A percentile compares a stretch with the other conserved stretches of the same genome.
Conservation (phyloP, 768 basidiomycete genomes). For the Lactarius vividus region DNA sequence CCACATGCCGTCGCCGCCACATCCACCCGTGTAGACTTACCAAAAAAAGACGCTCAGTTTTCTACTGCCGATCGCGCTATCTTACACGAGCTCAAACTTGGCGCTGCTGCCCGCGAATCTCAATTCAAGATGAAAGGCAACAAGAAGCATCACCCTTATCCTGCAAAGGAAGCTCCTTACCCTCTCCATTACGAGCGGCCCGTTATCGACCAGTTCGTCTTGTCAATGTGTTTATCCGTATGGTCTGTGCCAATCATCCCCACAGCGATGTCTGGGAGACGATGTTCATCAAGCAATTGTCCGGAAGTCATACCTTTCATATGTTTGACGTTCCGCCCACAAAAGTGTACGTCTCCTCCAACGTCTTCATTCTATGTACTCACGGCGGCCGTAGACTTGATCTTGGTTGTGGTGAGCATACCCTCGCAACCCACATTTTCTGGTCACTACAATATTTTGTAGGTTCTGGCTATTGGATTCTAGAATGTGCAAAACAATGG, state of each 20-base stretch:
- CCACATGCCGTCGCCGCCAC: background rate
- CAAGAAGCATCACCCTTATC: conserved; percentile 57
- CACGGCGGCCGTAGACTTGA: conserved; percentile 48
- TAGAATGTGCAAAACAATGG: conserved; percentile 64
- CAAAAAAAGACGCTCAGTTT: conserved; percentile 38
- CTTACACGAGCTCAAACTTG: conserved; percentile 52
- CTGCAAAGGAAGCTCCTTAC: conserved; percentile 56
- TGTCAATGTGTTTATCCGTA: background rate
- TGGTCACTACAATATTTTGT: conserved; percentile 2
- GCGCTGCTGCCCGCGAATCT: conserved; percentile 49
- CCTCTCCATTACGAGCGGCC: conserved; percentile 63
- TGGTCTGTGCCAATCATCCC: conserved; percentile 7
- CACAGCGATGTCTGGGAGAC: conserved; percentile 70
- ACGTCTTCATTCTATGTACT: conserved; percentile 16
- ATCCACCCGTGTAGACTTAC: background rate
- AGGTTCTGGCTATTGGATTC: conserved; percentile 75
- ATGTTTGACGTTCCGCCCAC: conserved; percentile 56
- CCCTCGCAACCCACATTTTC: conserved; percentile 8
- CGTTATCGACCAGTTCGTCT: conserved; percentile 64
- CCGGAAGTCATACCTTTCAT: conserved; percentile 62
- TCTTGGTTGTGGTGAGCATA: conserved; percentile 61
- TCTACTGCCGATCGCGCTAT: conserved; percentile 63
- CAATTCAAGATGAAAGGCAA: conserved; percentile 52
- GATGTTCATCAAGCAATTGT: conserved; percentile 49
- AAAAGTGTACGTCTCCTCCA: conserved; percentile 50